These are phyloP conservation scores for Cetradonia linearis DNA, from an alignment of 495 filamentous ascomycete species.

Conservation along the genomic window DNA sequence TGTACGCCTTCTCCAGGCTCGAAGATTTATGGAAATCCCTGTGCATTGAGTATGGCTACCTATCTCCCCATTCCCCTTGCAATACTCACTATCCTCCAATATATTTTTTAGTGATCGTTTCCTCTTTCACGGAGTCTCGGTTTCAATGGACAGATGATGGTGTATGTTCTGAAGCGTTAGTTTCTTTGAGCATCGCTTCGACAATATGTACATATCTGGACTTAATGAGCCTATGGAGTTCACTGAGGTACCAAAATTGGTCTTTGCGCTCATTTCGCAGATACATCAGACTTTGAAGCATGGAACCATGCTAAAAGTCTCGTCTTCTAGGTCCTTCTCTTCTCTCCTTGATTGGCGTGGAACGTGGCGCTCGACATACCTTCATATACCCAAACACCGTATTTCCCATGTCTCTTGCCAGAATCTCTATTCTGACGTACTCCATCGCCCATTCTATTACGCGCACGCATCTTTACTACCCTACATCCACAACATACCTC, in stretches of 20 bases:
- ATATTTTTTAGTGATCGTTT: not conserved
- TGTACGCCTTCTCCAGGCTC: slow-evolving; percentile 74
- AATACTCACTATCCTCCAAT: not conserved
- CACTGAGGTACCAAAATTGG: not conserved
- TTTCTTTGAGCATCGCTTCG: not conserved
- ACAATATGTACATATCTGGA: not conserved
- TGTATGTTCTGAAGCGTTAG: not conserved
- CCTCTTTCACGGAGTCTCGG: not conserved
- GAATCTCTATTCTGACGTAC: slow-evolving; percentile 78
- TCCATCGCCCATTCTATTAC: slow-evolving; percentile 88
- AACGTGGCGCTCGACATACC: slow-evolving; percentile 75
- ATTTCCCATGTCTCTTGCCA: slow-evolving; percentile 53
- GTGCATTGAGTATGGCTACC: slow-evolving; percentile 66
- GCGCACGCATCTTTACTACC: slow-evolving; percentile 58
- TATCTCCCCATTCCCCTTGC: slow-evolving; percentile 13
- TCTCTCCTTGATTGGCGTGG: slow-evolving; percentile 64
- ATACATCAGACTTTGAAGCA: not conserved
- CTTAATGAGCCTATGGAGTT: not conserved
- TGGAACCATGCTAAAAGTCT: slow-evolving; percentile 13
- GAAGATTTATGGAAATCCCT: slow-evolving; percentile 89
- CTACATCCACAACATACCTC: slow-evolving; percentile 62
- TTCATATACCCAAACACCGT: slow-evolving; percentile 46
- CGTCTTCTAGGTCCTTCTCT: slow-evolving; percentile 31
- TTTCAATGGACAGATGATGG: not conserved
- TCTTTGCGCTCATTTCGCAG: not conserved